Base-by-base conservation (phyloP, 2,329 filamentous ascomycete genomes). In the Trichoderma sp. region DNA sequence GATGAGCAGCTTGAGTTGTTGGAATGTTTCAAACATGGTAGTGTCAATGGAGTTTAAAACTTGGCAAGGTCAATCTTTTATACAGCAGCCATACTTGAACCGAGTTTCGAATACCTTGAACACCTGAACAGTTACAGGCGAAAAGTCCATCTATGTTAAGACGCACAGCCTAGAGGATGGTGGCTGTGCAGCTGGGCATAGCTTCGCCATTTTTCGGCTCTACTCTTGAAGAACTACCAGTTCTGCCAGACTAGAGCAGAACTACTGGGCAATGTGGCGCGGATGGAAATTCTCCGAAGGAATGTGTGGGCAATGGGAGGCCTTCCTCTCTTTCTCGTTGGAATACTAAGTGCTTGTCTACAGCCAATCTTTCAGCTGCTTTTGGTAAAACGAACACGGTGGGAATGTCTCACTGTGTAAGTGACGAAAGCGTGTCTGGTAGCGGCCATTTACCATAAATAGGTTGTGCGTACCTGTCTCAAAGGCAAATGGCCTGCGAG, bases 121-220 rank as follows among this genome's bases (percentile, higher is more conserved):
- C 29, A 14, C 5, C 3, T 16, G 24, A 31, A 14, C 6, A 31
- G 19, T 5, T 14, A 10, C 1, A n/a, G 14, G 29, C 10, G 6
- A 35, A 10, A 29, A 19, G 27, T 31, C 11, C 21, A 21, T 33
- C 24, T 35, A 10, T 31, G 10, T 57, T 14, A 21, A 49, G 47
- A 21, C 19, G 19, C 8, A 16, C 19, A 49, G 47, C 47, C 47
- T 49, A 11, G 47, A 13, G 11, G 19, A 43, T 43, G 40, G 61
- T 64, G 61, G 47, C 61, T 64, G 61, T 64, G 61, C 47, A 40
- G 61, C 52, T 37, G 55, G 29, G 8, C 27, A 29, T 29, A 19
- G n/a, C 47, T 55, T 64, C 31, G 31, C 61, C 61, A 64, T 8
- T 21, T 16, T 55, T 55, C 14, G 24, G 21, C 21, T 27, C 52